Evolutionary conservation across 352 stramenopile genomes (phyloP), one percentile per base, ranked within the genome.

Genomic region (Pythium utonaiense): DNA sequence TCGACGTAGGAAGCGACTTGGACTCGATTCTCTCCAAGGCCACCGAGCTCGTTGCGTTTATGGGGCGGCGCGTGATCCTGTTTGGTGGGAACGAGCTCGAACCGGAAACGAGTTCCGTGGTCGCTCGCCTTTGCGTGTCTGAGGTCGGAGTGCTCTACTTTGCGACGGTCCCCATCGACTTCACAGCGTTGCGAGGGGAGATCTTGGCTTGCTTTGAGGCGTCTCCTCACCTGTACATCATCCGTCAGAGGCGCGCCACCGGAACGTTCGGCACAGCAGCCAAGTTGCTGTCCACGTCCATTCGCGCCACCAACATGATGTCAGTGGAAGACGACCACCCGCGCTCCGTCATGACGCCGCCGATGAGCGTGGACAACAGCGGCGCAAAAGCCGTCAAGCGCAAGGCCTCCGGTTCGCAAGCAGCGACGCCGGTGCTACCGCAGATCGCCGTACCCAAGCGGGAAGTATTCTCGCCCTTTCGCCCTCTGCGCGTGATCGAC

Each of bases 91-190:
- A 83, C 40, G 24, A 66, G 12, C 41, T 60, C 2, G 59, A 82
- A 3, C 64, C 60, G 0, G 62, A 69, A 6, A 71, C 70, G 38
- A 89, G 70, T 0, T 51, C 70, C 21, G 48, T 58, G 1, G 55
- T 80, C 16, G 73, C 69, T 6, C 40, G 72, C 3, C 68, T 80
- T 14, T 91, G 80, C 21, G 57, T 91, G 2, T 60, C 61, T 0
- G 59, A 74, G 51, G 51, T 53, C 5, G 78, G 83, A 3, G 74
- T 78, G 3, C 36, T 92, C 28, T 86, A 82, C 55, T 92, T 92
- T 55, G 77, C 77, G 10, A 69, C 40, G 3, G 64, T 87, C 1
- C 80, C 83, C 1, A 70, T 90, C 21, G 56, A 92, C 42, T 92
- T 89, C 57, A 68, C 77, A 8, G 54, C 67, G 1, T 45, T 92